A percentile compares a stretch with the other conserved stretches of the same genome.
Conservation (phyloP, 2,329 filamentous ascomycete genomes). For the Ramularia collo-cygni region DNA sequence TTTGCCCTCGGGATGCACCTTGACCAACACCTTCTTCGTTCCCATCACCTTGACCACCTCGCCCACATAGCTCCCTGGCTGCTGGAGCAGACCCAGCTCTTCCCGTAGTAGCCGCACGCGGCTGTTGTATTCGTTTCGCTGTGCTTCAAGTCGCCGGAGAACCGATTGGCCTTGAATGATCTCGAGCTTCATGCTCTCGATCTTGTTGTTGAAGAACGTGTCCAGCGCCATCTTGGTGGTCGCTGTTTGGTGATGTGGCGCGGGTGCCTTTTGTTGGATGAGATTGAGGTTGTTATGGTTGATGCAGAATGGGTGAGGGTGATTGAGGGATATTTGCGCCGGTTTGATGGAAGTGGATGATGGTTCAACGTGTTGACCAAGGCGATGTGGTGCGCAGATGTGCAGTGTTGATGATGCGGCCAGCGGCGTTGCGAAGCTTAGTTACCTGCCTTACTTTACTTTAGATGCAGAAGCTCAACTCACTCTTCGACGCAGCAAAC, state of each 20-base stretch:
- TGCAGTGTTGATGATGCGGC: constrained; percentile 1
- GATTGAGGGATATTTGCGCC: neutral
- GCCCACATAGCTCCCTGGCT: constrained; percentile 95
- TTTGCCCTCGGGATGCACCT: constrained; percentile 99
- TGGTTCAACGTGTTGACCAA: constrained; percentile 2
- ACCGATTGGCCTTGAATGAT: constrained; percentile 98
- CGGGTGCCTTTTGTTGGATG: neutral
- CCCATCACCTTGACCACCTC: constrained; percentile 99
- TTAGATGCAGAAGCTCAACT: too few species aligned
- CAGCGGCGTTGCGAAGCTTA: neutral
- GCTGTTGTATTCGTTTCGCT: constrained; percentile 99
- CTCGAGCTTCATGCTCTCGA: constrained; percentile 99
- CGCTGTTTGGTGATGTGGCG: constrained; percentile 5
- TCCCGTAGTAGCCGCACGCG: constrained; percentile 89
- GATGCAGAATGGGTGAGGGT: neutral
- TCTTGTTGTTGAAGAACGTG: constrained; percentile 99
- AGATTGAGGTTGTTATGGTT: neutral
- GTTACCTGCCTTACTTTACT: too few species aligned
- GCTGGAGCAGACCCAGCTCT: constrained; percentile 90
- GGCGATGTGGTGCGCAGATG: constrained; percentile 10
- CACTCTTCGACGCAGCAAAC: too few species aligned
- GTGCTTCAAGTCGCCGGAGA: constrained; percentile 87
- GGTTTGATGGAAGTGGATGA: constrained; percentile 5
- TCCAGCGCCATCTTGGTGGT: constrained; percentile 84
- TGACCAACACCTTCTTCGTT: constrained; percentile 97